A percentile compares a stretch with the other conserved stretches of the same genome.
phyloP scores from a whole-genome alignment of 164 flowering plant genomes.

The Akebia trifoliata region DNA sequence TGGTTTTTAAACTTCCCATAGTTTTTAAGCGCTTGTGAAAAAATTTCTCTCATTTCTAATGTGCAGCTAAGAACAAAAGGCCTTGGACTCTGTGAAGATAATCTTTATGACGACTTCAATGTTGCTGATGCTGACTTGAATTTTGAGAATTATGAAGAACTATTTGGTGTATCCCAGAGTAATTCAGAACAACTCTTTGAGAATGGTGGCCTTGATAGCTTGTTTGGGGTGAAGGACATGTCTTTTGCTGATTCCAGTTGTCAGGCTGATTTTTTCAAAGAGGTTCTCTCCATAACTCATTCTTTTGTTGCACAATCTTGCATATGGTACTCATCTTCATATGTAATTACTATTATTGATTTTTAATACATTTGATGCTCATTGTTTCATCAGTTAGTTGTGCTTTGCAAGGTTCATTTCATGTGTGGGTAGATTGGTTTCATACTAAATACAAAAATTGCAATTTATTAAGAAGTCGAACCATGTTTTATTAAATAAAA shows the following conservation, averaged over 20 bases:
- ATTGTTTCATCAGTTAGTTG: background rate
- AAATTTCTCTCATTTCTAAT: constrained; percentile 2
- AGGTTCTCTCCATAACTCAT: constrained; percentile 33
- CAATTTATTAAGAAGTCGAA: too few species aligned
- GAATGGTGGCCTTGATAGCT: constrained; percentile 69
- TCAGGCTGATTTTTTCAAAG: constrained; percentile 44
- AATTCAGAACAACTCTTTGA: constrained; percentile 59
- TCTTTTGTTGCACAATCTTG: constrained; percentile 5
- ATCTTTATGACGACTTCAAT: constrained; percentile 56
- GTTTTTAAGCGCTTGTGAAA: background rate
- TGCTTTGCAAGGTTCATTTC: background rate
- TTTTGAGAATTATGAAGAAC: constrained; percentile 83
- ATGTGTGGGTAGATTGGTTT: too few species aligned
- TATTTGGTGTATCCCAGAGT: constrained; percentile 61
- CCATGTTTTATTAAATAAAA: too few species aligned
- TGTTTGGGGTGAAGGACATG: constrained; percentile 57
- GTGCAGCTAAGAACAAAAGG: constrained; percentile 47
- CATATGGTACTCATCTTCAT: background rate
- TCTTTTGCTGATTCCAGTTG: constrained; percentile 47
- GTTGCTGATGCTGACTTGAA: constrained; percentile 74
- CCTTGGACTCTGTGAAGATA: constrained; percentile 42
- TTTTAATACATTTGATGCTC: background rate
- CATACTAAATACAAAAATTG: too few species aligned
- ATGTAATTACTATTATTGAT: background rate
- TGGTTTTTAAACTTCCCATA: background rate